Conservation (phyloP, 176 grass and related monocot species). For the Bolboschoenus planiculmis region DNA sequence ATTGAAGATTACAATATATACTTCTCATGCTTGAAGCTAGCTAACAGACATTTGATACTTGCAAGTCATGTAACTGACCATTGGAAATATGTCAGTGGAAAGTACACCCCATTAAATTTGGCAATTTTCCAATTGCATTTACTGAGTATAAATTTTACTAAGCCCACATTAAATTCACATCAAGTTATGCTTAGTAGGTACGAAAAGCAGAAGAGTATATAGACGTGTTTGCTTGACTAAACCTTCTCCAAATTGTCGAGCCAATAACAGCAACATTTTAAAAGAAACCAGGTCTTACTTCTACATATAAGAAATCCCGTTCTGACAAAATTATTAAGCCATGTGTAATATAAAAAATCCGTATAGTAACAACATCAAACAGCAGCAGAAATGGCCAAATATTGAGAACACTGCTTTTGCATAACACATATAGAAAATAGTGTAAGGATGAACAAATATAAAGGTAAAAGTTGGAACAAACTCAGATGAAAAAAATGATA, state of each 20-base stretch:
- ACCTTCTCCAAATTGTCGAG: neutral
- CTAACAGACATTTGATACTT: neutral
- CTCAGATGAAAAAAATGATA: neutral
- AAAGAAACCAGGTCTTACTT: neutral
- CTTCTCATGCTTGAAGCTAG: neutral
- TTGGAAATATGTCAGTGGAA: neutral
- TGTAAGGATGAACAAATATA: neutral
- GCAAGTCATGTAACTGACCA: neutral
- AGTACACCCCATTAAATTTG: neutral
- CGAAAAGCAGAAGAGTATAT: neutral
- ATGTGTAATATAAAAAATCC: neutral
- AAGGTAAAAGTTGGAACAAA: conserved; percentile 2
- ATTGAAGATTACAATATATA: neutral
- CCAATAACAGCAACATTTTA: neutral
- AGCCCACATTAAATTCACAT: neutral
- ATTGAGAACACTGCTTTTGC: neutral
- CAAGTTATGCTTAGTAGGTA: neutral
- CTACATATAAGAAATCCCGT: neutral
- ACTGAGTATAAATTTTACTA: neutral
- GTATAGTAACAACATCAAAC: neutral
- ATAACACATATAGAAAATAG: neutral
- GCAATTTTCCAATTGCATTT: neutral
- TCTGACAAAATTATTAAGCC: neutral
- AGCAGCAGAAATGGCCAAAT: neutral
- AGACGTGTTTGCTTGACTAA: neutral